A percentile compares a stretch with the other conserved stretches of the same genome.
Evolutionary conservation across 2,329 filamentous ascomycete genomes (phyloP).

Genomic region (Elsinoe australis): DNA sequence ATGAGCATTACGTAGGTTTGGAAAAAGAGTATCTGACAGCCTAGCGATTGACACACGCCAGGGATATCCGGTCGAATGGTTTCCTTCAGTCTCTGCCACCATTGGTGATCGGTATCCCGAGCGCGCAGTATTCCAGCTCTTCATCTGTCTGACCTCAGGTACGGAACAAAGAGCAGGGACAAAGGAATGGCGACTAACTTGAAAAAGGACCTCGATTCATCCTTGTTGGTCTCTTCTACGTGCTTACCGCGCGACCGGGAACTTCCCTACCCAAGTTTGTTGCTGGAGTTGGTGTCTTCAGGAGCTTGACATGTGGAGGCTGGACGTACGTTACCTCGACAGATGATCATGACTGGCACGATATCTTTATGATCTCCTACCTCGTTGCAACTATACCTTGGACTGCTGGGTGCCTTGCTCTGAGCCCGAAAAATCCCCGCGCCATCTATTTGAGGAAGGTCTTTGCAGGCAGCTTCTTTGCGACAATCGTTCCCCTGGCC

Average conservation of each 20-base stretch:
- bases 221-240: slow-evolving; percentile 84
- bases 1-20: slow-evolving; percentile 67
- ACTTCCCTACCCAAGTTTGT: slow-evolving; percentile 73
- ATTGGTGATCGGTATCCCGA: slow-evolving; percentile 97
- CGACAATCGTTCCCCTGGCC: slow-evolving; percentile 77
- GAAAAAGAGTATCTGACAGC: slow-evolving; percentile 1
- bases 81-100: slow-evolving; percentile 60
- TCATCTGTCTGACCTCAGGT: slow-evolving; percentile 93
- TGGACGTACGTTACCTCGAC: slow-evolving; percentile 99
- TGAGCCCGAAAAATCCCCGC: slow-evolving; percentile 75
- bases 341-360: slow-evolving; percentile 96
- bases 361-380: slow-evolving; percentile 99
- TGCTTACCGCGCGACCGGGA: slow-evolving; percentile 71
- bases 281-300: slow-evolving; percentile 69
- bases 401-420: slow-evolving; percentile 80
- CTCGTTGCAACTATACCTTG: slow-evolving; percentile 88
- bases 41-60: slow-evolving; percentile 23
- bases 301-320: slow-evolving; percentile 88
- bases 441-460: slow-evolving; percentile 86
- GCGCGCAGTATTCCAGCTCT: slow-evolving; percentile 91
- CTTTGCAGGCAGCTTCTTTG: slow-evolving; percentile 77
- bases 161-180: slow-evolving; percentile 1
- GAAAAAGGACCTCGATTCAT: slow-evolving; percentile 75
- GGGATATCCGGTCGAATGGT: slow-evolving; percentile 54
- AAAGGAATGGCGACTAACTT: slow-evolving; percentile 15